phyloP scores from a whole-genome alignment of 2,329 filamentous ascomycete species.

The Colletotrichum noveboracense region DNA sequence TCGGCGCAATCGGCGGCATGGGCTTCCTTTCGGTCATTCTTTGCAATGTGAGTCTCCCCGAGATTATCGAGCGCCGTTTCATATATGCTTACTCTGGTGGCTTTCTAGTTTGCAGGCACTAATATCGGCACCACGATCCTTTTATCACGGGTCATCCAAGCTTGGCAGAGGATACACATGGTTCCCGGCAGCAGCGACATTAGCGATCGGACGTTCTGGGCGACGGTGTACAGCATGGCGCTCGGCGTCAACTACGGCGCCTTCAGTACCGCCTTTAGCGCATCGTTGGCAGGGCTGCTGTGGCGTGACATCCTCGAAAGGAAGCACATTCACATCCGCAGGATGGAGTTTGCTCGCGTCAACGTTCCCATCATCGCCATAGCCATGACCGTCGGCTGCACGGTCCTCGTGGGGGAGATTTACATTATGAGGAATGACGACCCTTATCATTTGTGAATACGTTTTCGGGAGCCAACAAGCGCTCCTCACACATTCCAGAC shows the following conservation, averaged over 20 bases:
- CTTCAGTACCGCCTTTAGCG: conserved; percentile 75
- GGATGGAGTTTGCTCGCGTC: conserved; percentile 69
- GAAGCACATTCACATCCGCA: conserved; percentile 70
- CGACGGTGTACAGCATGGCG: conserved; percentile 76
- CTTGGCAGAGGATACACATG: conserved; percentile 67
- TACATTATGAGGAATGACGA: conserved; percentile 57
- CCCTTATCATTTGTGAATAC: conserved; percentile 34
- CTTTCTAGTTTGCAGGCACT: conserved; percentile 71
- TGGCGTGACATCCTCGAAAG: conserved; percentile 74
- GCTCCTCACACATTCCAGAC: neutral
- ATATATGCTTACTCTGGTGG: neutral
- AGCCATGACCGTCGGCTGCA: conserved; percentile 68
- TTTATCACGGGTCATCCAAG: conserved; percentile 71
- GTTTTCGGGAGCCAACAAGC: neutral
- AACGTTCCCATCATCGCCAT: conserved; percentile 76
- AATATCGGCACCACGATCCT: conserved; percentile 81
- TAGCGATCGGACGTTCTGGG: conserved; percentile 72
- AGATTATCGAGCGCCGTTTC: neutral
- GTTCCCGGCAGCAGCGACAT: conserved; percentile 50
- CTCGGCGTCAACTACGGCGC: conserved; percentile 78
- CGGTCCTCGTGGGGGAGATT: conserved; percentile 66
- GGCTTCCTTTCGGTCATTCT: conserved; percentile 73
- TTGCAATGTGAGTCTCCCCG: conserved; percentile 65
- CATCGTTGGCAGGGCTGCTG: conserved; percentile 72
- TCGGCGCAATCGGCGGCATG: conserved; percentile 75